A percentile compares a stretch with the other conserved stretches of the same genome.
These are phyloP conservation scores for Dillenia suffruticosa DNA, from an alignment of 164 flowering plant genomes.

Conservation along the genomic window DNA sequence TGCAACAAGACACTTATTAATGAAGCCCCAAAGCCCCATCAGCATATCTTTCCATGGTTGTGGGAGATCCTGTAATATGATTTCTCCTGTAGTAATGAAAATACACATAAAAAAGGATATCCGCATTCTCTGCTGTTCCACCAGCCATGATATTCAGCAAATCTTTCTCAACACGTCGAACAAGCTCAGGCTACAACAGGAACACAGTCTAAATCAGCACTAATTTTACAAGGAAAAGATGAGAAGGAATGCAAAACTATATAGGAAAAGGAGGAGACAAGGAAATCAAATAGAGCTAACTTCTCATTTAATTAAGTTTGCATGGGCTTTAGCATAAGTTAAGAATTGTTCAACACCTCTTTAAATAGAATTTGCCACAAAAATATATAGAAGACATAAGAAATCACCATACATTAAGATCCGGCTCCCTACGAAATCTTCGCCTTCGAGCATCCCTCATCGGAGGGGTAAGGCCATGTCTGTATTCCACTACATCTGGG, in stretches of 20 bases:
- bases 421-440: constrained; percentile 92
- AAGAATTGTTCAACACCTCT: too few relatives aligned
- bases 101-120: constrained; percentile 47
- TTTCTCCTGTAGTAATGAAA: background rate
- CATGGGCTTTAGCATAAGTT: too few relatives aligned
- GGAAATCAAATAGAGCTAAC: too few relatives aligned
- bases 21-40: too few relatives aligned
- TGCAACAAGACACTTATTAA: too few relatives aligned
- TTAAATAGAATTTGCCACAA: too few relatives aligned
- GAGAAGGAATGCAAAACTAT: constrained; percentile 1
- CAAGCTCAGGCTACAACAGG: constrained; percentile 84
- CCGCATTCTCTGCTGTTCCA: constrained; percentile 59
- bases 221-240: background rate
- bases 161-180: constrained; percentile 82
- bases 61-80: too few relatives aligned
- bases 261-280: background rate
- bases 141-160: constrained; percentile 67
- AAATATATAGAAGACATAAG: background rate
- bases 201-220: background rate
- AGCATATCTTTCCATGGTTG: background rate
- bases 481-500: constrained; percentile 70
- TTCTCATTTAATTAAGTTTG: too few relatives aligned
- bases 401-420: constrained; percentile 57
- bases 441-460: constrained; percentile 96
- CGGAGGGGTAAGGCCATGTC: constrained; percentile 96